These are phyloP conservation scores for Claviceps sp. DNA, from an alignment of 2,329 filamentous ascomycete species.

Conservation along the genomic window DNA sequence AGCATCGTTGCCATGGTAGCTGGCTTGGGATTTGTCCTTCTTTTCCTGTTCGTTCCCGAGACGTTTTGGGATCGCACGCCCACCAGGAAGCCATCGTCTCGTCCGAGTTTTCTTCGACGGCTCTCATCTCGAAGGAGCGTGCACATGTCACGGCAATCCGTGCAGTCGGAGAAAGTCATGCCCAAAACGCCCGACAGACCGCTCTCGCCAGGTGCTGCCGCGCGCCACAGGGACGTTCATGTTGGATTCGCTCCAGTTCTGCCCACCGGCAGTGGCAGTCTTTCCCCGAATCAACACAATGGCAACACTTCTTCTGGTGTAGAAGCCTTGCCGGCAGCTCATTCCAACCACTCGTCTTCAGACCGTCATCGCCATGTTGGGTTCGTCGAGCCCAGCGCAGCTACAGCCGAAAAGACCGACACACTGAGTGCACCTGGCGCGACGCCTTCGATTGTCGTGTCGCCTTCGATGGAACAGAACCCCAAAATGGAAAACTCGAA, in stretches of 20 bases:
- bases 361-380: conserved; percentile 36
- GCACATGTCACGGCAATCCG: conserved; percentile 1
- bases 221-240: conserved; percentile 16
- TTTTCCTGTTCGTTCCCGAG: conserved; percentile 88
- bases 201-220: conserved; percentile 8
- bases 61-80: conserved; percentile 91
- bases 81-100: conserved; percentile 22
- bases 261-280: neutral
- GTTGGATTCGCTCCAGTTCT: conserved; percentile 18
- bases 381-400: conserved; percentile 27
- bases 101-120: conserved; percentile 34
- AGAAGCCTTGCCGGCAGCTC: conserved; percentile 10
- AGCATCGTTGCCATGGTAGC: conserved; percentile 76
- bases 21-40: conserved; percentile 51
- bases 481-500: neutral
- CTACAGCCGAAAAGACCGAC: conserved; percentile 6
- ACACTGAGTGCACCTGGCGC: neutral
- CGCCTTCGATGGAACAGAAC: neutral
- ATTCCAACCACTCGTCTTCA: neutral
- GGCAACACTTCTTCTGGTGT: neutral
- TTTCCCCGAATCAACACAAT: neutral
- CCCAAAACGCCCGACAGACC: conserved; percentile 7
- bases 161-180: neutral
- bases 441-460: neutral
- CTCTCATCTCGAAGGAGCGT: conserved; percentile 28